These are phyloP conservation scores for Brettanomyces nanus DNA, from an alignment of 805 yeast species.

Conservation along the genomic window DNA sequence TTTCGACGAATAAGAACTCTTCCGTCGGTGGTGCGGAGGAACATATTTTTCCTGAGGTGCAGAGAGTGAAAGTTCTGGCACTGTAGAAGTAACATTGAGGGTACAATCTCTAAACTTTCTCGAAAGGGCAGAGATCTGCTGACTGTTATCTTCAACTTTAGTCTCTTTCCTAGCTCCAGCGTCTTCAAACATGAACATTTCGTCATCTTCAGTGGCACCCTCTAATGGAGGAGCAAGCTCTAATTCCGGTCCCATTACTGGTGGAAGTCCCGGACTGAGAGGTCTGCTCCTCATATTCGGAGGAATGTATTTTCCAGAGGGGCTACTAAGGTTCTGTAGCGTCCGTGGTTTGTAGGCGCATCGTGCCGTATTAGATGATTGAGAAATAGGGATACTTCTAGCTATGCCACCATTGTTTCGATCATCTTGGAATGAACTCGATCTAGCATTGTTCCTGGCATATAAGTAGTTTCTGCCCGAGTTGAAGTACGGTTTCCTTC, in stretches of 20 bases:
- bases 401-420: no score
- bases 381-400: neutral
- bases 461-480: neutral
- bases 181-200: conserved; percentile 9
- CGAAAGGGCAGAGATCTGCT: neutral
- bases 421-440: neutral
- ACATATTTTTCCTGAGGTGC: conserved; percentile 27
- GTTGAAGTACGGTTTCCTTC: neutral
- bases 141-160: neutral
- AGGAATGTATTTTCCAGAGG: conserved; percentile 54
- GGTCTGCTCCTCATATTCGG: conserved; percentile 47
- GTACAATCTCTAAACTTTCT: neutral
- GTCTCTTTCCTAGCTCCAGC: conserved; percentile 4
- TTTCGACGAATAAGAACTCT: conserved; percentile 24
- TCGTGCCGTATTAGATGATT: neutral
- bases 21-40: conserved; percentile 48
- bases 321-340: conserved; percentile 3
- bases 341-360: neutral
- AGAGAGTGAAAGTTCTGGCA: conserved; percentile 6
- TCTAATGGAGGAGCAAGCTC: conserved; percentile 5
- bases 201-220: conserved; percentile 24
- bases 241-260: neutral
- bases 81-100: neutral
- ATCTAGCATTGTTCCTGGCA: neutral
- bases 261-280: neutral